A percentile compares a stretch with the other conserved stretches of the same genome.
Conservation (phyloP, 805 yeast genomes). For the Kazachstania kunashirensis region DNA sequence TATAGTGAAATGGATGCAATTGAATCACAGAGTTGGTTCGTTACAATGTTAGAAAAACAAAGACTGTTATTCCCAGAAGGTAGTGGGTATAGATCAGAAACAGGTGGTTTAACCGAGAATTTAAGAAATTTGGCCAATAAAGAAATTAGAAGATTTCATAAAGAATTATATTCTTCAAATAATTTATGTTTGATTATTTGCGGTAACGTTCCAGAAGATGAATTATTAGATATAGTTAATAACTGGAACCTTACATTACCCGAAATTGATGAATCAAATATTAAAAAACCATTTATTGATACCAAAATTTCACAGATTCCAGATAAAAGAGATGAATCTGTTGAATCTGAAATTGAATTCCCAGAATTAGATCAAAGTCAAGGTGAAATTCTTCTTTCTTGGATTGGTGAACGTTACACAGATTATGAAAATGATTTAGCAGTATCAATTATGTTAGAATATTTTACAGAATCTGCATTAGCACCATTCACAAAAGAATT, state of each 20-base stretch:
- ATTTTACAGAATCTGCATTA: constrained; percentile 67
- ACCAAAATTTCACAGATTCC: constrained; percentile 37
- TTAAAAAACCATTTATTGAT: constrained; percentile 73
- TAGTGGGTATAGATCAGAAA: constrained; percentile 85
- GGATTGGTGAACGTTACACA: constrained; percentile 68
- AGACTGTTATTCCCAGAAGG: constrained; percentile 42
- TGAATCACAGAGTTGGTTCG: constrained; percentile 67
- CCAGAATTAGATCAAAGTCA: constrained; percentile 84
- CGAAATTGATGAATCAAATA: constrained; percentile 21
- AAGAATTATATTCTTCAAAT: constrained; percentile 63
- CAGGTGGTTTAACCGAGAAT: constrained; percentile 81
- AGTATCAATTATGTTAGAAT: constrained; percentile 57
- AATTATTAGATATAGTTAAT: constrained; percentile 50
- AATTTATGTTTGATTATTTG: constrained; percentile 74
- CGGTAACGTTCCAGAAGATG: constrained; percentile 77
- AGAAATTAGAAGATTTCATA: constrained; percentile 69
- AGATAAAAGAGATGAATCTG: constrained; percentile 34
- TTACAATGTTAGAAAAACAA: constrained; percentile 50
- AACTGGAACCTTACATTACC: constrained; percentile 53
- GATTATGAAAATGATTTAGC: constrained; percentile 54
- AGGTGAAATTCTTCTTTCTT: constrained; percentile 64
- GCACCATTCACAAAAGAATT: constrained; percentile 62
- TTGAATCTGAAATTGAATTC: constrained; percentile 52
- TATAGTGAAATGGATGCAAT: constrained; percentile 95
- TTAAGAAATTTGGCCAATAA: constrained; percentile 64